Conservation (phyloP, 2,329 filamentous ascomycete genomes). For the Penicillium concentricum region DNA sequence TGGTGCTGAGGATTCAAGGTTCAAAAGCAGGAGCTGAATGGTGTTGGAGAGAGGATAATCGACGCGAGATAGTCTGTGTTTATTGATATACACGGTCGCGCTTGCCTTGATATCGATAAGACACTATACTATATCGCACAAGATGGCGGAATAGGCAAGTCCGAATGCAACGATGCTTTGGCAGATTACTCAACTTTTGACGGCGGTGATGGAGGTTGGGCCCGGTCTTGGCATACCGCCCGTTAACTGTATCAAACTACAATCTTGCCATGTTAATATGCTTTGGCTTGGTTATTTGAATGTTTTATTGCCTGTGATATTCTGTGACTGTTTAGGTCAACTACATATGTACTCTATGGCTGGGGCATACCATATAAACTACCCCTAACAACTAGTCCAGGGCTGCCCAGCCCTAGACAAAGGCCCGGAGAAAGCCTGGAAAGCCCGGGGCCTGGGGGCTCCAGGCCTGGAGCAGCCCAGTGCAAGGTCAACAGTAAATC, state of each 20-base stretch:
- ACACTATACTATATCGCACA: neutral
- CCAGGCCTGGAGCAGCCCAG: no score
- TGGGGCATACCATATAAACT: neutral
- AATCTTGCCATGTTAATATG: no score
- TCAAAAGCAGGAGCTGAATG: neutral
- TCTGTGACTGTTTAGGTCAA: no score
- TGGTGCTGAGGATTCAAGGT: neutral
- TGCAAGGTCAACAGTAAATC: no score
- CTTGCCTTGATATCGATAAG: neutral
- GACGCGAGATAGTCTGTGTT: neutral
- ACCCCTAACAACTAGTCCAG: neutral
- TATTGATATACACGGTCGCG: neutral
- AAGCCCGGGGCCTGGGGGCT: neutral
- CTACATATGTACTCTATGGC: no score
- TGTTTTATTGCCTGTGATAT: neutral
- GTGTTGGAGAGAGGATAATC: neutral
- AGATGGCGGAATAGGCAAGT: no score
- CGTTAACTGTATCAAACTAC: neutral
- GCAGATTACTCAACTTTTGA: constrained; percentile 2
- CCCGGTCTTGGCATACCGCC: constrained; percentile 6
- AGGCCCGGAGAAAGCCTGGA: neutral
- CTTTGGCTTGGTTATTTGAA: neutral
- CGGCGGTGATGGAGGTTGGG: constrained; percentile 1
- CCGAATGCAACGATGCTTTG: neutral
- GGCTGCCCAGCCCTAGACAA: neutral